Evolutionary conservation across 2,329 filamentous ascomycete species (phyloP).

Genomic region (Fusarium sp.): DNA sequence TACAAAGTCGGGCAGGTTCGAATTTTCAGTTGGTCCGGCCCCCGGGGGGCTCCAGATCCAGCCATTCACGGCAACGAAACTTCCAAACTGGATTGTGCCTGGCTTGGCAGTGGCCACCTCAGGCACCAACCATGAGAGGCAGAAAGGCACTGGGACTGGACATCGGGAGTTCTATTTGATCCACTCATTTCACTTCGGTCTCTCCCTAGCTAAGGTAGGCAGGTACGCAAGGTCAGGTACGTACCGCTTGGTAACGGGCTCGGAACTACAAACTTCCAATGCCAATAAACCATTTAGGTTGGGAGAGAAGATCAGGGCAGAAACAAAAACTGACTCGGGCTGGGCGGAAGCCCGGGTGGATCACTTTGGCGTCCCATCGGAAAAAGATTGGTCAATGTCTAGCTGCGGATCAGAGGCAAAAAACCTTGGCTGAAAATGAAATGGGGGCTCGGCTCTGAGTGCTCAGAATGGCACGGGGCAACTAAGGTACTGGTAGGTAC

Average conservation of each 20-base stretch:
- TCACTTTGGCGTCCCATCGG: background rate
- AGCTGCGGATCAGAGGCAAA: constrained; percentile 14
- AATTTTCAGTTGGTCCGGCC: constrained; percentile 11
- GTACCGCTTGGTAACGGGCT: background rate
- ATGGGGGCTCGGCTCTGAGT: constrained; percentile 12
- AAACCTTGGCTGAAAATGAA: constrained; percentile 20
- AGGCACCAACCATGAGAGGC: background rate
- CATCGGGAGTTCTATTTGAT: background rate
- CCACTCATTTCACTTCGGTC: background rate
- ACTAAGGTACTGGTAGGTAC: constrained; percentile 2
- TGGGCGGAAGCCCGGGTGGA: constrained; percentile 25
- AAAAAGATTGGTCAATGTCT: constrained; percentile 23
- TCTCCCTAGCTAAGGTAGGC: background rate
- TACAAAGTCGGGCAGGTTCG: background rate
- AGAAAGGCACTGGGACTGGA: background rate
- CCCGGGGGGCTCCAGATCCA: background rate
- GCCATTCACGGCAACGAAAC: constrained; percentile 25
- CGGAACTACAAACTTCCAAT: constrained; percentile 23
- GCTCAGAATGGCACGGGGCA: constrained; percentile 28
- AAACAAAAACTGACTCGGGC: constrained; percentile 30
- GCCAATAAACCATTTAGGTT: background rate
- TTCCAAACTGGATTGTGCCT: constrained; percentile 13
- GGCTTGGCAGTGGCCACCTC: background rate
- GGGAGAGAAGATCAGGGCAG: background rate
- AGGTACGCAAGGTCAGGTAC: background rate